Base-by-base conservation (phyloP, 495 filamentous ascomycete species). In the Chaetomium tenue region DNA sequence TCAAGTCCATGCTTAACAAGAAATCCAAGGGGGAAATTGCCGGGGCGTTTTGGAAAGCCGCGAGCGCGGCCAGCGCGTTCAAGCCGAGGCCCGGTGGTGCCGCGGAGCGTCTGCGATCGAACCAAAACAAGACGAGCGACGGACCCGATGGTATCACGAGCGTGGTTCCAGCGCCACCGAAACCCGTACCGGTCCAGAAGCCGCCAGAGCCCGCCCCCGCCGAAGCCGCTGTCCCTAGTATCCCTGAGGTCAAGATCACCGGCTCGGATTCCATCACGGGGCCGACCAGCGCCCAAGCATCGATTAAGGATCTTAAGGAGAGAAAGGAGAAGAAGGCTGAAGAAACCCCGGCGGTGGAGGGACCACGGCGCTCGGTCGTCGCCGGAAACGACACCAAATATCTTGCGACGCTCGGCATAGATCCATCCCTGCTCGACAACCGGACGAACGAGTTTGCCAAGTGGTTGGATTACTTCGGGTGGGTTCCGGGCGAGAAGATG, bases 1-100 rank as follows among this genome's bases (percentile, higher is more conserved):
- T 96, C 23, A 91, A 91, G 0, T 91, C 92, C 44, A 96, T 96
- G 92, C 87, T 96, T 61, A 94, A 93, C 64, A 88, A 92, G 68
- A 52, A 25, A 26, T 87, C 87, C 0, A 82, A 75, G 54, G 83
- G 79, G 37, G 89, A 94, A 50, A 81, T 94, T 68, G 90, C 89
- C 28, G 87, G 86, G 40, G 80, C 85, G n/a, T 87, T 97, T 64
- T 88, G 89, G 70, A 92, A 92, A 72, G 92, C 92, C 40, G 92
- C 94, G 15, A 87, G 83, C 39, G 87, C 91, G n/a, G 88, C 90
- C 62, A 72, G 66, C 44, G 88, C 87, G 22, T 97, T 97, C 79
- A 93, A 90, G 69, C 91, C 92, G 20, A 84, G 92, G 44, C 85
- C 87, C 18, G 91, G 91, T 37, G 92, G 91, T 59, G 91, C 90